Percentiles rank a stretch among this genome's conserved stretches.
These are phyloP conservation scores for Boletus patriciae DNA, from an alignment of 768 basidiomycete genomes.

Conservation along the genomic window DNA sequence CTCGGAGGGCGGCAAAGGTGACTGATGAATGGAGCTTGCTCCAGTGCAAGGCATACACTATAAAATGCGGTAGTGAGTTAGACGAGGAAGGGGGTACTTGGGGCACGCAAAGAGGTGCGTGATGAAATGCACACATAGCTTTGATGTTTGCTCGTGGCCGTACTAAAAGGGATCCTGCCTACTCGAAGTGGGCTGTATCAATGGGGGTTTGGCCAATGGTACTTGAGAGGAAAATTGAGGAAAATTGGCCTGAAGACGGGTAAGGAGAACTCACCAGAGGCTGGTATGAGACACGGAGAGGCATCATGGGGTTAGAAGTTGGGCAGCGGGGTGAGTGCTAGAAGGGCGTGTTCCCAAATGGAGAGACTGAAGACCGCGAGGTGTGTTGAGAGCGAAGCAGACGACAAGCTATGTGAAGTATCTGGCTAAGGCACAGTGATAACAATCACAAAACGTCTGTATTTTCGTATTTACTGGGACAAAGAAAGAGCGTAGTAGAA, in stretches of 20 bases:
- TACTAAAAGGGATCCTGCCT: conserved; percentile 31
- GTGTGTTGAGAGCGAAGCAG: no score
- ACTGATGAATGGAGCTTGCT: conserved; percentile 62
- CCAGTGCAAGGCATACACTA: conserved; percentile 67
- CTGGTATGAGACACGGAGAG: conserved; percentile 26
- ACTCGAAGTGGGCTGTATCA: conserved; percentile 27
- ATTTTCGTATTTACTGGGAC: no score
- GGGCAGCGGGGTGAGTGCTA: no score
- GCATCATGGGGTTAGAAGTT: no score
- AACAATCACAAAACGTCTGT: no score
- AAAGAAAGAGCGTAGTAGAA: no score
- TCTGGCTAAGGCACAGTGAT: no score
- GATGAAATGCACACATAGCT: conserved; percentile 75
- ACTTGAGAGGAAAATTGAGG: conserved; percentile 14
- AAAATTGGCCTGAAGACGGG: background rate
- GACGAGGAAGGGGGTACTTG: conserved; percentile 58
- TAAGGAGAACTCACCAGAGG: conserved; percentile 20
- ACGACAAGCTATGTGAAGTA: no score
- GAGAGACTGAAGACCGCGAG: no score
- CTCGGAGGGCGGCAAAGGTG: conserved; percentile 28
- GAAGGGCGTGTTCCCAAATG: no score
- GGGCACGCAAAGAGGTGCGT: conserved; percentile 86
- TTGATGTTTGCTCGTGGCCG: conserved; percentile 73
- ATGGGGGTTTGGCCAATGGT: conserved; percentile 29
- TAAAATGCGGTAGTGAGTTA: conserved; percentile 53